phyloP scores from a whole-genome alignment of 139 green algal species.

The Micractinium conductrix region DNA sequence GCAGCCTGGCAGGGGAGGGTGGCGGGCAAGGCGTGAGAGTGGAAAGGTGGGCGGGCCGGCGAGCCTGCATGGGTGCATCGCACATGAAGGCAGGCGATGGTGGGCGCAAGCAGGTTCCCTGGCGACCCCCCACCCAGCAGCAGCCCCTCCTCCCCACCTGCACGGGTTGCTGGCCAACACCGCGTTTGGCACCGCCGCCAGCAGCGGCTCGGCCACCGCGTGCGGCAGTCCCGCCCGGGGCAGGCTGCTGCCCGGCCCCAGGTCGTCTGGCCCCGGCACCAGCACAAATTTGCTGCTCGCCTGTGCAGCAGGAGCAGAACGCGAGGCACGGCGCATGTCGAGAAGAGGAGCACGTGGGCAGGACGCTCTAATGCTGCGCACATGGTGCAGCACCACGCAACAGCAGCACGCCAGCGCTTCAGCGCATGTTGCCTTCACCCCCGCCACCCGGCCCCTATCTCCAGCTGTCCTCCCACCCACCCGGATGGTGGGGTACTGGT shows the following conservation, averaged over 20 bases:
- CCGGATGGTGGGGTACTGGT: constrained; percentile 66
- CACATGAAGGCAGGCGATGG: too few species aligned
- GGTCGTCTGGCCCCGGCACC: constrained; percentile 84
- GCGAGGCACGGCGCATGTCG: not conserved
- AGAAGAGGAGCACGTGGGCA: not conserved
- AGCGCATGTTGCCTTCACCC: too few species aligned
- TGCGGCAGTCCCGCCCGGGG: constrained; percentile 76
- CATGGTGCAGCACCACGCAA: too few species aligned
- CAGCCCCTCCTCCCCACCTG: constrained; percentile 36
- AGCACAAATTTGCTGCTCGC: constrained; percentile 79
- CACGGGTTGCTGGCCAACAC: constrained; percentile 86
- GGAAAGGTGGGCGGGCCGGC: too few species aligned
- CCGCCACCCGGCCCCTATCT: too few species aligned
- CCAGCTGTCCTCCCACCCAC: too few species aligned
- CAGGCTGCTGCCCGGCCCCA: constrained; percentile 67
- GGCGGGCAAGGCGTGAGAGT: too few species aligned
- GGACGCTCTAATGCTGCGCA: too few species aligned
- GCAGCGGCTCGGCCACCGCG: constrained; percentile 62
- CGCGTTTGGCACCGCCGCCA: constrained; percentile 58
- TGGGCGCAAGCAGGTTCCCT: too few species aligned
- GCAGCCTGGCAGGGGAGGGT: constrained; percentile 41
- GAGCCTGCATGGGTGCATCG: too few species aligned
- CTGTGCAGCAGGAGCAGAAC: constrained; percentile 28
- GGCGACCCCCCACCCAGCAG: not conserved
- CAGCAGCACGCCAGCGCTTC: too few species aligned